Evolutionary conservation across 2,329 filamentous ascomycete genomes (phyloP).

Genomic region (Hypoxylon sp.): DNA sequence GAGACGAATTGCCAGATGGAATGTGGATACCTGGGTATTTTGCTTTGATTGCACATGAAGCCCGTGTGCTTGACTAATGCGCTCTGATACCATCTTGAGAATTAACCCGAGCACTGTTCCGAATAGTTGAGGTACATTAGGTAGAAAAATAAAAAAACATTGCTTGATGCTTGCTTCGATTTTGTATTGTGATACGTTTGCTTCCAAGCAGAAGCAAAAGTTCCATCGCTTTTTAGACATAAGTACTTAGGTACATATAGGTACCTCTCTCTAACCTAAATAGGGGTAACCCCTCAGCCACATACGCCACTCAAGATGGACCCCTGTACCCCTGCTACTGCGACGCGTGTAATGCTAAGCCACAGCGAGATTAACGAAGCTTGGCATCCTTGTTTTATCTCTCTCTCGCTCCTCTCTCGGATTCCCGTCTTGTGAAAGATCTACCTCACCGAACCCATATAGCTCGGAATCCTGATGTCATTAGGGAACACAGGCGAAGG

Average conservation of each 20-base stretch:
- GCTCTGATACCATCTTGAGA: neutral
- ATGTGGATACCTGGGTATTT: neutral
- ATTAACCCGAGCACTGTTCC: neutral
- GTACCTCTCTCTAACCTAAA: no score
- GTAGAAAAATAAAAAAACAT: no score
- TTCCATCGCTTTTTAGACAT: no score
- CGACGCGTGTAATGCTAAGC: conserved; percentile 47
- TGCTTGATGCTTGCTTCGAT: neutral
- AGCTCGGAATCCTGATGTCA: conserved; percentile 24
- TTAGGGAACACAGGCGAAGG: neutral
- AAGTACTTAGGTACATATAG: no score
- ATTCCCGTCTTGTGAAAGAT: no score
- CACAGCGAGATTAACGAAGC: neutral
- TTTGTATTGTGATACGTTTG: no score
- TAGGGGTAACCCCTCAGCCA: no score
- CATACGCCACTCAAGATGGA: no score
- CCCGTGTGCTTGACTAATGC: neutral
- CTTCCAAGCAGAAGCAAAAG: no score
- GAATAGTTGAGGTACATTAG: no score
- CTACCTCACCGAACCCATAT: conserved; percentile 1
- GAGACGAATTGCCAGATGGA: neutral
- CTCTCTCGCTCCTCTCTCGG: no score
- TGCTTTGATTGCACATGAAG: neutral
- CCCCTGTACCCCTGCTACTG: no score
- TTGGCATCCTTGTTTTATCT: neutral